Conservation (phyloP, 352 stramenopile species). For the Phytophthora litchii region DNA sequence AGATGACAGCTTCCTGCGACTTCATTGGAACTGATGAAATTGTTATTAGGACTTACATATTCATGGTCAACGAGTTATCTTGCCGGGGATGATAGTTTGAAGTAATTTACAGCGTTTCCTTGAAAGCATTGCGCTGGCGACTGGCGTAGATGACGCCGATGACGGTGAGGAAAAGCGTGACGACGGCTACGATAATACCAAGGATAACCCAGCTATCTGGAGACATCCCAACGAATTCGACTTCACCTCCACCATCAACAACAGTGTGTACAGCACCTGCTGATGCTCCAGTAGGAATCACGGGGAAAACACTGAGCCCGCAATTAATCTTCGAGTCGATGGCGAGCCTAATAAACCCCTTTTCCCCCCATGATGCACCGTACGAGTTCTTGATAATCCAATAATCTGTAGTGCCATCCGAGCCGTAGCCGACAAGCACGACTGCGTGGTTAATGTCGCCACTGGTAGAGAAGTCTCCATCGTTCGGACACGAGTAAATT, state of each 20-base stretch:
- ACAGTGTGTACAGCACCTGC: conserved; percentile 46
- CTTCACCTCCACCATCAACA: conserved; percentile 55
- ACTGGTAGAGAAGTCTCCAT: conserved; percentile 66
- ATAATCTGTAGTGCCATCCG: conserved; percentile 50
- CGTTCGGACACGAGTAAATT: conserved; percentile 75
- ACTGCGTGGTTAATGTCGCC: conserved; percentile 74
- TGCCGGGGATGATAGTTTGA: too few species aligned
- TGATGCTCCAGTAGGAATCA: conserved; percentile 63
- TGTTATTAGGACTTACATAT: conserved; percentile 2
- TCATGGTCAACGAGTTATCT: not conserved
- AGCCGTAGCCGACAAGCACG: conserved; percentile 76
- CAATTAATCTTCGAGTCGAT: conserved; percentile 82
- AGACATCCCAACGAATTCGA: conserved; percentile 43
- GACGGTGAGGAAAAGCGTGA: conserved; percentile 44
- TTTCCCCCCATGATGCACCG: conserved; percentile 68
- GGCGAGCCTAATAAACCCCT: conserved; percentile 67
- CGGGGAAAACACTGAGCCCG: conserved; percentile 74
- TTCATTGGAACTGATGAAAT: not conserved
- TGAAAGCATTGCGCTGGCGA: conserved; percentile 37
- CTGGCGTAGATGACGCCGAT: conserved; percentile 42
- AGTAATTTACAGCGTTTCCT: conserved; percentile 37
- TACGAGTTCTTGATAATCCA: conserved; percentile 90
- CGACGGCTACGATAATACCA: conserved; percentile 21
- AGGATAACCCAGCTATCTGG: conserved; percentile 45
- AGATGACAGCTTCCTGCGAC: too few species aligned